phyloP scores from a whole-genome alignment of 2,329 filamentous ascomycete species.

The Trichoderma sp. region DNA sequence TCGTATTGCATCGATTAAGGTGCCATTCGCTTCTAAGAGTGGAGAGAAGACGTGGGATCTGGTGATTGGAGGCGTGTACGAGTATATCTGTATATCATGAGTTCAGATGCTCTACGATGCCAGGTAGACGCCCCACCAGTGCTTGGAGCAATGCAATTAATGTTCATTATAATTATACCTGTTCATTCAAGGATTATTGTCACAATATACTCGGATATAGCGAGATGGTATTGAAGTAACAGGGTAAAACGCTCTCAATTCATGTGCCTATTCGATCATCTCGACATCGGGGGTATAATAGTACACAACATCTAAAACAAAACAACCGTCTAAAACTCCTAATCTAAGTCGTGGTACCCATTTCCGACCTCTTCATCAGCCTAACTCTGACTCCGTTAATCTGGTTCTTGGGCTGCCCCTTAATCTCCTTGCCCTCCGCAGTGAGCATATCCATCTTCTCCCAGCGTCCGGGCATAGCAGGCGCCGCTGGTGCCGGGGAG shows the following conservation, averaged over 20 bases:
- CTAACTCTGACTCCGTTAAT: conserved; percentile 12
- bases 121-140: background rate
- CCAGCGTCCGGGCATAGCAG: conserved; percentile 4
- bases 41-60: background rate
- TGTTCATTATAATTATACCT: background rate
- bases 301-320: background rate
- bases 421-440: background rate
- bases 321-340: background rate
- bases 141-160: background rate
- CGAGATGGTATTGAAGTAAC: background rate
- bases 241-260: background rate
- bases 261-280: background rate
- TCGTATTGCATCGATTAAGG: background rate
- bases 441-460: background rate
- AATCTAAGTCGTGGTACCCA: background rate
- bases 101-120: background rate
- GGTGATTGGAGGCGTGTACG: background rate
- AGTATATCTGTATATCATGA: background rate
- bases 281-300: background rate
- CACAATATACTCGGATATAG: background rate
- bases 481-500: background rate
- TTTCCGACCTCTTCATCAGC: conserved; percentile 6
- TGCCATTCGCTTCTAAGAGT: background rate
- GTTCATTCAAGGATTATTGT: background rate
- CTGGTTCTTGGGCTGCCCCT: background rate